These are phyloP conservation scores for Sordaria brevicollis DNA, from an alignment of 495 filamentous ascomycete genomes.

Conservation along the genomic window DNA sequence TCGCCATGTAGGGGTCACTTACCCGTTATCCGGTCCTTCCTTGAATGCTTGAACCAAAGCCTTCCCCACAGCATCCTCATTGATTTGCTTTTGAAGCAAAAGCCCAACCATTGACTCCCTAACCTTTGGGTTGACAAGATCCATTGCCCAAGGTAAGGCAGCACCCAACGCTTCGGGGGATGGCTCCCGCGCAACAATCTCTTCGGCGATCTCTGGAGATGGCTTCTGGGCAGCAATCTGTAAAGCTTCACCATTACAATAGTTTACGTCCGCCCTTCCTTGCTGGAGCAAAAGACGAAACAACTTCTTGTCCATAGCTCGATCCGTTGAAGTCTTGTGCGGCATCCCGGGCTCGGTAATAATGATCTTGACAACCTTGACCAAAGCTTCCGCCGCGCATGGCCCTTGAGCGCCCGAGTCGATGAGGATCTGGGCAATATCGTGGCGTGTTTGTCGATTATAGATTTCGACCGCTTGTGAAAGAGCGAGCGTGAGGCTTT, in stretches of 20 bases:
- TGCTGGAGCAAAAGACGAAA: constrained; percentile 27
- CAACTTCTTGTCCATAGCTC: constrained; percentile 18
- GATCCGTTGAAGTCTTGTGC: background rate
- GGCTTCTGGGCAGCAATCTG: constrained; percentile 23
- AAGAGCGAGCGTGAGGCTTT: constrained; percentile 13
- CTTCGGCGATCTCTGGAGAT: constrained; percentile 20
- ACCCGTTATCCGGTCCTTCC: constrained; percentile 15
- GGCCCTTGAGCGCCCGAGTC: constrained; percentile 11
- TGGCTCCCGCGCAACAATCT: constrained; percentile 22
- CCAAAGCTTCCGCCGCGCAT: constrained; percentile 15
- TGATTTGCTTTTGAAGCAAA: constrained; percentile 14
- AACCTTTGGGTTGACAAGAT: constrained; percentile 5
- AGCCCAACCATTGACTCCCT: background rate
- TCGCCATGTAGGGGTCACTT: background rate
- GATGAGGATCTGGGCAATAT: constrained; percentile 10
- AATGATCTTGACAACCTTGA: constrained; percentile 10
- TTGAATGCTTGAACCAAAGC: constrained; percentile 26
- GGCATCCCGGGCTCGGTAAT: background rate
- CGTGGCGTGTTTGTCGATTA: constrained; percentile 6
- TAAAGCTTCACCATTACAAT: constrained; percentile 23
- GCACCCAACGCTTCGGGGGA: constrained; percentile 17
- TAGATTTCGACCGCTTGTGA: constrained; percentile 13
- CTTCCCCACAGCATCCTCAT: constrained; percentile 20
- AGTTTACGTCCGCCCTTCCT: constrained; percentile 32
- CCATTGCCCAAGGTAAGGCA: constrained; percentile 17